Evolutionary conservation across 2,329 filamentous ascomycete genomes (phyloP), one percentile per base, ranked within the genome.

Genomic region (Septoria linicola): DNA sequence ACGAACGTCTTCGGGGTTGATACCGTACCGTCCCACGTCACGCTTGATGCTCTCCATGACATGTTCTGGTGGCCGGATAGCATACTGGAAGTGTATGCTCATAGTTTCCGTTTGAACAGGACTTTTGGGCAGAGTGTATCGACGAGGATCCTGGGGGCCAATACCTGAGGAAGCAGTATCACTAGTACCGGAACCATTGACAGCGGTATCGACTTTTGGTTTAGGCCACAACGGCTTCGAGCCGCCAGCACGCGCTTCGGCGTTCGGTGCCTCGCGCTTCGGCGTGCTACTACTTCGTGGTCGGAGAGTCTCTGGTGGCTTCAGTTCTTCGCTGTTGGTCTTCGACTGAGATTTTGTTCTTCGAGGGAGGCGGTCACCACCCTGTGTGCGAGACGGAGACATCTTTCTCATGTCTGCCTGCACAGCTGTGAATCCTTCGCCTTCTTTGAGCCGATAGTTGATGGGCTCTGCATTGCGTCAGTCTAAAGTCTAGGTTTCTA

Each of bases 41-140:
- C 23, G 23, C 30, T 32, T 43, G 8, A 43, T 23, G 7, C 41
- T 43, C 17, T 43, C 20, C 23, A 43, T 27, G 2, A 13, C 20
- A 10, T 23, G 41, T 13, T 43, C 41, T 17, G 41, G 41, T 3
- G 41, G 41, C n/a, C 41, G 41, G 17, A 32, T n/a, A 7, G 41
- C 25, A 7, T 43, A 43, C 41, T 32, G 41, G 41, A 43, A 32
- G 20, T 43, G 25, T 32, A 43, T 43, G 8, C 14, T 30, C 41
- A 43, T 43, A 23, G 30, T 32, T 10, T 27, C 41, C 10, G 14
- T 32, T 17, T 21, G 25, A 2, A 43, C n/a, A 4, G 41, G 41
- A n/a, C 25, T 43, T 43, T 21, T 32, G 3, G 41, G 41, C 6
- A 43, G 13, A 7, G 41, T 43, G 27, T 43, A 43, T 11, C 41